phyloP scores from a whole-genome alignment of 306 rosid species.

The Fragaria vesca region DNA sequence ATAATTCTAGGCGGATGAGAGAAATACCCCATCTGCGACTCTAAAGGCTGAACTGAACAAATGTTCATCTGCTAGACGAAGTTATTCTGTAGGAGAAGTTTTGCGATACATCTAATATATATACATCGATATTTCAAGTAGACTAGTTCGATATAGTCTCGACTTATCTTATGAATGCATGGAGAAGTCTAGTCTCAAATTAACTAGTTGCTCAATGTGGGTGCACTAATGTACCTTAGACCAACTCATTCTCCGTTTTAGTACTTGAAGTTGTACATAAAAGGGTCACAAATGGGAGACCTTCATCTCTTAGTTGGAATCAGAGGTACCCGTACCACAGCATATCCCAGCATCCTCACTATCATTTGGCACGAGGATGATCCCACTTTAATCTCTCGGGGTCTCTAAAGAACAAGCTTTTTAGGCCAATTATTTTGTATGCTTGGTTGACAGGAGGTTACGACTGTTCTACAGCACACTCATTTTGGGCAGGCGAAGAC shows the following conservation, averaged over 20 bases:
- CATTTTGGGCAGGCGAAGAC: neutral
- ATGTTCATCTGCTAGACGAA: neutral
- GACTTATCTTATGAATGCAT: too few relatives aligned
- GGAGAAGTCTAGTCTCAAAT: neutral
- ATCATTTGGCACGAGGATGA: neutral
- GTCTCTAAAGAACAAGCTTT: neutral
- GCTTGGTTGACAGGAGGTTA: neutral
- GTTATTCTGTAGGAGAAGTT: neutral
- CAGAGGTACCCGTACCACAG: neutral
- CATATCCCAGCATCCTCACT: neutral
- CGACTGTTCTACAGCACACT: neutral
- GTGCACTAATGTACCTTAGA: too few relatives aligned
- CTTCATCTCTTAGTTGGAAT: neutral
- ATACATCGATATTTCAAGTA: neutral
- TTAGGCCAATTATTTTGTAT: neutral
- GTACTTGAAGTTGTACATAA: neutral
- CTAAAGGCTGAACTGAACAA: neutral
- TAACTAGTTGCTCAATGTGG: neutral
- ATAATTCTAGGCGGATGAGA: neutral
- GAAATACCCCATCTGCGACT: too few relatives aligned
- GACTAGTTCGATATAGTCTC: neutral
- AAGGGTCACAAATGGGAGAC: neutral
- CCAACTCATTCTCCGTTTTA: neutral
- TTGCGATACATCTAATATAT: neutral
- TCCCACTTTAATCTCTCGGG: neutral